Base-by-base conservation (phyloP, 768 basidiomycete genomes). In the Leccinum ochraceum region DNA sequence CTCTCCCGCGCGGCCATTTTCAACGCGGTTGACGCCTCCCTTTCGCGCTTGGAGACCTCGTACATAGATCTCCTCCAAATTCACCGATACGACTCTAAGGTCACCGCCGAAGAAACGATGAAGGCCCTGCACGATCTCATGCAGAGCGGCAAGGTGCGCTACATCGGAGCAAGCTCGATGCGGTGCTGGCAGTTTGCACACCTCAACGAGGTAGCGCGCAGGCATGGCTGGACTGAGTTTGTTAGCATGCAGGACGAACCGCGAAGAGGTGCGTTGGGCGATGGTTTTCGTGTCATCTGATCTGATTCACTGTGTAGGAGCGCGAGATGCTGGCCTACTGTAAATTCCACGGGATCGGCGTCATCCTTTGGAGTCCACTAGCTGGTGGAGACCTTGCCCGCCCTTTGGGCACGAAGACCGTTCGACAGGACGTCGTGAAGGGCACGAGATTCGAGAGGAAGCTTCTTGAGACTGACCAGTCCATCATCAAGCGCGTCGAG, bases 181-280 rank as follows among this genome's bases (percentile, higher is more conserved):
- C 70, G 75, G 6, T 68, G 78, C 13, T 81, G 80, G 80, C 76
- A 81, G 49, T 79, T 81, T 46, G 75, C 74, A 20, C 63, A 74
- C 54, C 69, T 83, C 69, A 79, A 82, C 57, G 75, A 79, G 34
- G 74, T 80, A 2, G 82, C 82, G 6, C 68, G 72, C 39, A 72
- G 70, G 59, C 67, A 81, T 16, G 77, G 78, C 3, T 82, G 83
- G 76, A 83, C 84, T 4, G 79, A 75, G 60, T 86, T 86, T 61
- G 75, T 83, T 53, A 80, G 82, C 59, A 30, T 30, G 28, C 28
- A 30, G 7, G 28, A 30, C 28, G 28, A 30, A 86, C 65, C 76
- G 84, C 34, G 80, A 83, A 59, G 83, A 86, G 70, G 81, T 77
- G 14, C 14, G 36, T 37, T 16, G 14, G 14, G 28, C 8, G 28